Conservation (phyloP, 441 rosid species). For the Gossypium gossypioides region DNA sequence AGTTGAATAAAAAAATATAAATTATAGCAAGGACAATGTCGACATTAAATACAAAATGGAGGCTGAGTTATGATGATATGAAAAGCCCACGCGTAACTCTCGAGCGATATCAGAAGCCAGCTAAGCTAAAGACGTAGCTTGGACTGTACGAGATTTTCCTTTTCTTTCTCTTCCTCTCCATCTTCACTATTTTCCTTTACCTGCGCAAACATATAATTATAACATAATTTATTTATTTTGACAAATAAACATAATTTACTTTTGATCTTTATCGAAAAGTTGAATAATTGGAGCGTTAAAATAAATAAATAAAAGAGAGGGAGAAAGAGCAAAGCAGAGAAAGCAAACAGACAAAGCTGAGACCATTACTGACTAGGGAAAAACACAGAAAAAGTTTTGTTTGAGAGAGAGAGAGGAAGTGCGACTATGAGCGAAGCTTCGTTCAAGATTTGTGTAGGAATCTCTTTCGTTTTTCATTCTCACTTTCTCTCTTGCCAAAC, state of each 20-base stretch:
- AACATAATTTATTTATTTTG: too few relatives aligned
- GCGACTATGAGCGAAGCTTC: conserved; percentile 17
- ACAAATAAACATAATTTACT: neutral
- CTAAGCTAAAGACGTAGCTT: neutral
- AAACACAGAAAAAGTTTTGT: neutral
- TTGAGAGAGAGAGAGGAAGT: neutral
- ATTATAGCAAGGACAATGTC: neutral
- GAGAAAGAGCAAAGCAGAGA: neutral
- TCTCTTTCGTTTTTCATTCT: conserved; percentile 9
- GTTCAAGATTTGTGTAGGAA: conserved; percentile 13
- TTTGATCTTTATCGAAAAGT: neutral
- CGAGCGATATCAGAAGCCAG: neutral
- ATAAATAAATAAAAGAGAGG: neutral
- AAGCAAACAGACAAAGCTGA: conserved; percentile 15
- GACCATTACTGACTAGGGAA: conserved; percentile 16
- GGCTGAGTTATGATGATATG: neutral
- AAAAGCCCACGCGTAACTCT: conserved; percentile 4
- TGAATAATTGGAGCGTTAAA: neutral
- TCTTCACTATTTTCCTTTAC: neutral
- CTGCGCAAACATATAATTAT: too few relatives aligned
- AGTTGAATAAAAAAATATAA: neutral
- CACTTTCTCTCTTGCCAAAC: conserved; percentile 12
- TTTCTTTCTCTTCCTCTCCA: neutral
- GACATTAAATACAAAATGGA: neutral
- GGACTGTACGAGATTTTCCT: neutral